Base-by-base conservation (phyloP, 2,329 filamentous ascomycete genomes). In the Fusarium sp. region DNA sequence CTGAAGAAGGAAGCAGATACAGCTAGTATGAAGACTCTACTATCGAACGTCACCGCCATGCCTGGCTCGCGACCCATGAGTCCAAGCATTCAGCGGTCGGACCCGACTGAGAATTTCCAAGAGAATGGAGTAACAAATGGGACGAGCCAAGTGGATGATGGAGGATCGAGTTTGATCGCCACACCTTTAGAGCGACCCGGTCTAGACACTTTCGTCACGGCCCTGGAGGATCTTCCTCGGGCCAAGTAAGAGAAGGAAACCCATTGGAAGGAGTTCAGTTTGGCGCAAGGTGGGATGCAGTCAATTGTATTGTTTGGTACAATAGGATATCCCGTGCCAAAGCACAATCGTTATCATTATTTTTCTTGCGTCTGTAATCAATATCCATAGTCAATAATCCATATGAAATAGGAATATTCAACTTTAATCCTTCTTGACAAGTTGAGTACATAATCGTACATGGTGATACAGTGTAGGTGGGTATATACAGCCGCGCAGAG, bases 21-120 rank as follows among this genome's bases (percentile, higher is more conserved):
- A 20, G 89, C 89, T 1, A 93, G 90, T 77, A 92, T 91, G 85
- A 78, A 90, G 48, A 93, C 91, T 0, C 77, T 93, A 24, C 80
- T 82, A 36, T 87, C 85, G 6, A 73, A 76, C 19, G 59, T 67
- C 49, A 78, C 70, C 17, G 73, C 73, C 6, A 54, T 66, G 11
- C 76, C 73, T 9, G 72, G 71, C 6, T 77, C 74, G 12, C 76
- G 65, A 47, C 77, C 78, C 3, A 74, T 77, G 63, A 83, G 76
- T 21, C 75, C 70, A n/a, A 50, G 55, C 19, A 36, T 32, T 1
- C 43, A 62, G 19, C 42, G 38, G n/a, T 38, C 43, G 6, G 57
- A 48, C n/a, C 43, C 47, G 3, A 50, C 11, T 17, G 59, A 50
- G 11, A 52, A 38, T 4, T 11, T 21, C 1, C 19, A 54, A 32